Evolutionary conservation across 2,329 filamentous ascomycete genomes (phyloP).

Genomic region (Fusarium pseudograminearum): DNA sequence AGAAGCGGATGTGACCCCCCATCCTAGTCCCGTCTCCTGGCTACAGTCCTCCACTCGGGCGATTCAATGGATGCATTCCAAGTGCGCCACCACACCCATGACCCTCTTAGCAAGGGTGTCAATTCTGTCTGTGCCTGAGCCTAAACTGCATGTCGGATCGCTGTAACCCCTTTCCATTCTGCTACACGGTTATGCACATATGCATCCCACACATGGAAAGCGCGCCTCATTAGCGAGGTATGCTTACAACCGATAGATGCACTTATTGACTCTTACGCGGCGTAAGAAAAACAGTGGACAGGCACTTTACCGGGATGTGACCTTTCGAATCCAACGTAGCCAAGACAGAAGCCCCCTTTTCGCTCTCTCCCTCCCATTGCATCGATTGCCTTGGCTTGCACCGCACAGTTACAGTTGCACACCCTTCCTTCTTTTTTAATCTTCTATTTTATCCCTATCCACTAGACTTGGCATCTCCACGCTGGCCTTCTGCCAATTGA

Average conservation of each 20-base stretch:
- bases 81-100: conserved; percentile 31
- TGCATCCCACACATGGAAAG: neutral
- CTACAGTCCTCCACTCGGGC: conserved; percentile 28
- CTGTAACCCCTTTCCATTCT: conserved; percentile 18
- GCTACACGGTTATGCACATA: neutral
- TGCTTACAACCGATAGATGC: neutral
- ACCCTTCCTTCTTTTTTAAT: conserved; percentile 15
- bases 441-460: conserved; percentile 22
- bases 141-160: conserved; percentile 5
- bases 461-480: conserved; percentile 32
- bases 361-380: neutral
- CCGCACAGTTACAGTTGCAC: conserved; percentile 14
- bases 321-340: conserved; percentile 20
- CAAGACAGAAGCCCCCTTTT: conserved; percentile 30
- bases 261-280: conserved; percentile 30
- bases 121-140: neutral
- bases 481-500: conserved; percentile 27
- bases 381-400: conserved; percentile 15
- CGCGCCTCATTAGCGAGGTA: neutral
- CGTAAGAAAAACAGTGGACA: conserved; percentile 16
- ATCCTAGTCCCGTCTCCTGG: conserved; percentile 18
- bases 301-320: conserved; percentile 16
- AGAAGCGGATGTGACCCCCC: conserved; percentile 22
- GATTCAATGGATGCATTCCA: conserved; percentile 34
- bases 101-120: conserved; percentile 21